Base-by-base conservation (phyloP, 805 yeast species). In the Barnettozyma sucrosica region DNA sequence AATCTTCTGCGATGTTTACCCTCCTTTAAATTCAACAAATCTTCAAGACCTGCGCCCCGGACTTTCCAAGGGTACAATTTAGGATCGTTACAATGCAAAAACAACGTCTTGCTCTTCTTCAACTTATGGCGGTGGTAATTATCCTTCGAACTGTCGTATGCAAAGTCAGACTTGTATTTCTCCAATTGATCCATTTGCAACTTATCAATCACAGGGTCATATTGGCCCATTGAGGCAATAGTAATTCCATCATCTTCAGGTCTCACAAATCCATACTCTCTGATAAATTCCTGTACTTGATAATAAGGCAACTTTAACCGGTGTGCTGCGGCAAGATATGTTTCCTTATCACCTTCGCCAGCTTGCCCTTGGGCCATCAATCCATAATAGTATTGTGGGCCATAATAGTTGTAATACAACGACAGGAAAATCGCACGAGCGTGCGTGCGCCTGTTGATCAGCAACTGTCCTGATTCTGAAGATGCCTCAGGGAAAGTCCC, bases 321-420 rank as follows among this genome's bases (percentile, higher is more conserved):
- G 26, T 72, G 70, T 2, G 88, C 83, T 0, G 89, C 86, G 0
- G 89, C 86, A 46, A 82, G 69, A 51, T 83, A 82, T 0, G 92
- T 83, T 54, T 85, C 92, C 58, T 85, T 85, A 60, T 85, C 92
- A 44, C 92, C 93, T 66, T 83, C 88, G n/a, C 93, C 93, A 4
- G 76, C 77, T 36, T 72, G 72, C 32, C 84, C 83, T 61, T 80
- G 80, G 3, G 83, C 69, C 36, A 83, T 66, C 41, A 83, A 66
- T 2, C 79, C 80, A 58, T 81, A 83, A 60, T 74, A 83, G 47
- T 74, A 68, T 8, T 72, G 65, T 28, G 83, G 84, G 0, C 89
- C 89, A 58, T 73, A 77, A 46, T 79, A 67, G 56, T 83, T 83
- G 64, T 84, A 84, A 63, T 81, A 84, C 34, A 81, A 62, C 0